Base-by-base conservation (phyloP, 306 rosid species). In the Clitoria ternatea region DNA sequence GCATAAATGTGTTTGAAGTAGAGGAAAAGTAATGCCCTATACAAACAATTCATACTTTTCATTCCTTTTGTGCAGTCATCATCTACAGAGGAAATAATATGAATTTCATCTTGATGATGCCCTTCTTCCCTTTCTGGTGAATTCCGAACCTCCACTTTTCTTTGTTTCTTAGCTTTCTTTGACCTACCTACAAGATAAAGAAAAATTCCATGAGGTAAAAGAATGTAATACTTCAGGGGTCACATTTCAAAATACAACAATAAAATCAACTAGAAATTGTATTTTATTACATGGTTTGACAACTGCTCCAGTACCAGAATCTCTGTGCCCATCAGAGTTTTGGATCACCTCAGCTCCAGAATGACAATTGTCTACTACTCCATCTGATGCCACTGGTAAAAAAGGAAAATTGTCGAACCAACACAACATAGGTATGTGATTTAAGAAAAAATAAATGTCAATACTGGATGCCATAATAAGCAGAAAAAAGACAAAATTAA, bases 21-120 rank as follows among this genome's bases (percentile, higher is more conserved):
- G 57, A 66, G 2, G 39, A 23, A 62, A 75, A 61, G 19, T 65
- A 63, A 66, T 22, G 11, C 20, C 22, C 23, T 15, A n/a, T 66
- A 52, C 47, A 15, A 60, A 32, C 4, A 44, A 35, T 52, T 66
- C 76, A 72, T 88, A 91, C 89, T 72, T 86, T 63, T 67, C 70
- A 79, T 81, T 67, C 89, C 91, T 71, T 78, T 84, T 10, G 82
- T 82, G 85, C 75, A 9, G 63, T 77, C 87, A 44, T 75, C 88
- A 47, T 82, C 82, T 19, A 74, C 83, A 14, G 83, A 60, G 61
- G 81, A 75, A 78, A 83, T 62, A 60, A 64, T 69, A 79, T 47
- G 68, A 64, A 74, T 72, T 40, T 84, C 84, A 69, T 39, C 81
- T 4, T 5, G 73, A 27, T 57, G 65, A 62, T 64, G 32, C 43